Conservation (phyloP, 108 stramenopile species). For the Pseudonitzschia multiseries region DNA sequence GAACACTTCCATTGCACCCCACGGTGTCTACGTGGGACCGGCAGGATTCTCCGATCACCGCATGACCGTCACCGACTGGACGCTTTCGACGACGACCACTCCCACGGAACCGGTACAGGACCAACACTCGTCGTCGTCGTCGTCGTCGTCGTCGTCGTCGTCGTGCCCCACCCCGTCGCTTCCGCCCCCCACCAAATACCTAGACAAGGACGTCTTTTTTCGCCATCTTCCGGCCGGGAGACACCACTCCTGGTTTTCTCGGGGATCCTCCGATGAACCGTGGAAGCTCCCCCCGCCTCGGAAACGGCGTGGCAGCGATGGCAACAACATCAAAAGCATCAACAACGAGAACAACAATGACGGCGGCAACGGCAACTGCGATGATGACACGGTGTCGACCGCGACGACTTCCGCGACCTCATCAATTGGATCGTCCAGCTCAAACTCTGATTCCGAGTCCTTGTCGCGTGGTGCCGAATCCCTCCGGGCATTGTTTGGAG, state of each 20-base stretch:
- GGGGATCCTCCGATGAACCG: not conserved
- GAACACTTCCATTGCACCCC: not conserved
- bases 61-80: constrained; percentile 31
- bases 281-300: not conserved
- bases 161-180: too few species aligned
- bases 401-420: not conserved
- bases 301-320: too few species aligned
- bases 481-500: not conserved
- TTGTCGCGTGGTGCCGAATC: not conserved
- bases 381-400: too few species aligned
- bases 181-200: not conserved
- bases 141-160: too few species aligned
- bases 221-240: not conserved
- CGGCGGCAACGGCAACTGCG: too few species aligned
- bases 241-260: not conserved
- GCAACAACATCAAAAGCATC: too few species aligned
- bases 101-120: not conserved
- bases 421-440: not conserved
- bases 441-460: not conserved
- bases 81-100: not conserved
- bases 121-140: not conserved
- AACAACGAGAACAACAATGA: not conserved
- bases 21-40: constrained; percentile 16
- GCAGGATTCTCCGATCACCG: constrained; percentile 27
- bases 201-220: not conserved